phyloP scores from a whole-genome alignment of 75 land plant genomes.

The Cryptomeria japonica region DNA sequence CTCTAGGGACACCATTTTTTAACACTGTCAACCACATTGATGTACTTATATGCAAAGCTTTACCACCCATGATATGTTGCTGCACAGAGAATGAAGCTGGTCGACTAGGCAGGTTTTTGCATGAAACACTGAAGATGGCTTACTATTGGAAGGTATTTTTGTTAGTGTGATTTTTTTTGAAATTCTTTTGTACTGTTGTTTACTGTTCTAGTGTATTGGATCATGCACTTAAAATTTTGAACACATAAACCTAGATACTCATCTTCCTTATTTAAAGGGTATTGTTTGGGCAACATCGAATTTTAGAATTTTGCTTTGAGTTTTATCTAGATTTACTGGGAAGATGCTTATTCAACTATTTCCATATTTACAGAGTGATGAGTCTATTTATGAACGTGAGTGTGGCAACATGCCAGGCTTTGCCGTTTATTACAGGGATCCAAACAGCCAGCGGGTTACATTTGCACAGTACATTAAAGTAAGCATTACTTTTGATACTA shows the following conservation, averaged over 20 bases:
- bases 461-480: conserved; percentile 88
- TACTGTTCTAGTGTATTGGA: not conserved
- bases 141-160: conserved; percentile 91
- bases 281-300: not conserved
- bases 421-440: conserved; percentile 85
- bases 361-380: conserved; percentile 69
- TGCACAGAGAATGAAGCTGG: conserved; percentile 99
- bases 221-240: not conserved
- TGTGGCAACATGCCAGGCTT: conserved; percentile 99
- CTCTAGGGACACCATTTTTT: conserved; percentile 92
- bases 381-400: conserved; percentile 88
- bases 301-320: not conserved
- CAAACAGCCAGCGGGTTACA: conserved; percentile 87
- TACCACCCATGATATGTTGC: conserved; percentile 98
- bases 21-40: conserved; percentile 97
- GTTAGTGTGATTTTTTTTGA: not conserved
- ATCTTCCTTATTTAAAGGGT: not conserved
- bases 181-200: not conserved
- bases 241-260: not conserved
- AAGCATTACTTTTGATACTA: conserved; percentile 10
- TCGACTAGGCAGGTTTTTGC: conserved; percentile 90
- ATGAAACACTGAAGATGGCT: conserved; percentile 89
- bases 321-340: conserved; percentile 11
- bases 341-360: not conserved
- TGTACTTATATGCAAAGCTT: conserved; percentile 86